Base-by-base conservation (phyloP, 495 filamentous ascomycete species). In the Xylaria scruposa region DNA sequence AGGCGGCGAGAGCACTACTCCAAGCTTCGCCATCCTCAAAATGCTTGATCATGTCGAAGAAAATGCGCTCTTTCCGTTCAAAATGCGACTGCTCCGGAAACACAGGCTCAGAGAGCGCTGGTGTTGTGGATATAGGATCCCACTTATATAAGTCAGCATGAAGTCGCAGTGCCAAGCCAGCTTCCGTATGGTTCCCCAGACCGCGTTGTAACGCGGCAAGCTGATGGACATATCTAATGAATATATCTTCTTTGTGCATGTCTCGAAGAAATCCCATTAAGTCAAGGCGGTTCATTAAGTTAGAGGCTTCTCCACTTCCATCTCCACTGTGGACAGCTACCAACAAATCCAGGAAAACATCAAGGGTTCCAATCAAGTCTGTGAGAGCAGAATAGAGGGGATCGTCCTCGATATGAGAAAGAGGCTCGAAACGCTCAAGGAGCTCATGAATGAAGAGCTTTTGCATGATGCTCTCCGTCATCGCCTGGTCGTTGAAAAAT, bases 161-260 rank as follows among this genome's bases (percentile, higher is more conserved):
- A 46, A 97, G 90, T 8, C 92, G 90, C 7, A 99, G 88, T 4
- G 94, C 95, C 40, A 98, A 87, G 21, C 94, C 96, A 12, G 96
- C 96, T 83, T 98, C 96, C 17, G 94, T 93, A 73, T 90, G 89
- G 77, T 98, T 95, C 68, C 91, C 84, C 3, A 91, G 88, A 38
- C 90, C 86, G 4, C 88, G 86, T 81, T 98, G 96, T 5, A 94
- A 83, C 62, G 90, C 85, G 15, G 94, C 93, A 3, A 99, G 86
- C 78, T 97, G 94, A 77, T 99, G 97, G 31, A 98, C 95, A 77
- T 98, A 98, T 70, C 94, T 91, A 74, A 97, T 92, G 79, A 95
- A 99, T 72, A 98, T 97, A 77, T 97, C 94, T 79, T 97, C 94
- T 77, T 97, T 97, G 73, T 95, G 92, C 93, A 97, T 96, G 78